Evolutionary conservation across 108 stramenopile species (phyloP), one percentile per base, ranked within the genome.

Genomic region (Nannochloropsis gaditana): DNA sequence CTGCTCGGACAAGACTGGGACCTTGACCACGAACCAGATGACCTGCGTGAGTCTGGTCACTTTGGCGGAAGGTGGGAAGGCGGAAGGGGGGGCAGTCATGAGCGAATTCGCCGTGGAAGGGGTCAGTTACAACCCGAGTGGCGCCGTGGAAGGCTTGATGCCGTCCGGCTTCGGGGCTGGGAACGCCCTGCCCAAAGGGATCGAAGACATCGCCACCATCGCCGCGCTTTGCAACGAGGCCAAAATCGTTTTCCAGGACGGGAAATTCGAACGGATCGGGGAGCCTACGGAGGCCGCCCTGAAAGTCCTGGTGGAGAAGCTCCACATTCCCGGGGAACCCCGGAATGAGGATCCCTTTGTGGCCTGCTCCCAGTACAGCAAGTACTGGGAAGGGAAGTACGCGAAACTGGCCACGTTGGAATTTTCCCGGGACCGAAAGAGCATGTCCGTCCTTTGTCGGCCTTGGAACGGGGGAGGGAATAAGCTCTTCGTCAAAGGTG

Each of bases 21-120:
- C 97, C 2, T 90, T 99, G 73, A 99, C 98, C 10, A 94, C 95
- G 85, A 97, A 97, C 91, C 95, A 96, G 92, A 99, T 99, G 98
- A 90, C 91, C 6, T 91, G 84, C 21, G 83, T 90, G 85, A 83
- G 86, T 47, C 84, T 92, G 17, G 88, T 92, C 2, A 91, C 90
- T 44, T 44, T 44, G 47, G 44, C 21, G 19, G 43, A 83, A 41
- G 87, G 84, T 9, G 80, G 19, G 15, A 44, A 83, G 43, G 73
- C 21, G 10, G 43, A 83, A 41, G 87, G 87, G 10, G 84, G 87
- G 80, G 85, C 87, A 82, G 45, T 11, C 43, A 85, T 91, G 41
- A 9, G 43, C 41, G 90, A 91, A 43, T 79, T 82, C 45, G 45
- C 73, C 41, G 91, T 90, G 43, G 87, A 90, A 43, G 91, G 90